phyloP scores from a whole-genome alignment of 306 rosid genomes.

The Luffa acutangula region DNA sequence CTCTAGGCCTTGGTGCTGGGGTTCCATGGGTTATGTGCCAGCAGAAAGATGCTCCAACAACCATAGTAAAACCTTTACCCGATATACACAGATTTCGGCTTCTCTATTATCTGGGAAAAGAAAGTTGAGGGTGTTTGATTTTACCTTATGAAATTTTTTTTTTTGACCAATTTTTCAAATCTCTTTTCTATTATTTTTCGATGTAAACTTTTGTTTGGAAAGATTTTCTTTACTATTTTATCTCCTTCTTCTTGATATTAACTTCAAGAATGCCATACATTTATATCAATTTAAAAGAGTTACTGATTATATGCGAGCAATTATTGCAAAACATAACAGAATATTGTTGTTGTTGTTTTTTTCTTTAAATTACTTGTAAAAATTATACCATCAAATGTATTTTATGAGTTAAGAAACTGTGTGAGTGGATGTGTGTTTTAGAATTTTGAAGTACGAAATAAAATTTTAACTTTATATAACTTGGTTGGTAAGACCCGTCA shows the following conservation, averaged over 20 bases:
- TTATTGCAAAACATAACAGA: neutral
- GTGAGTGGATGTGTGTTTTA: neutral
- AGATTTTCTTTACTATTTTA: neutral
- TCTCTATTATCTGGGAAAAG: neutral
- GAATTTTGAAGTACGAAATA: neutral
- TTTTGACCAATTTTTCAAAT: too few relatives aligned
- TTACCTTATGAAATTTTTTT: neutral
- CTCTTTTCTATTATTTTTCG: neutral
- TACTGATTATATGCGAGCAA: neutral
- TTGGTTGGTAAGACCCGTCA: neutral
- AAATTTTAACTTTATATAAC: neutral
- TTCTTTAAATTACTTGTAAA: neutral
- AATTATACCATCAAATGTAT: neutral
- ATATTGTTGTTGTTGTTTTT: neutral
- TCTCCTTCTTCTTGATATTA: neutral
- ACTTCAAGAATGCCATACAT: neutral
- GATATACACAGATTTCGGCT: neutral
- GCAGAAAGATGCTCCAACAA: slow-evolving; percentile 83
- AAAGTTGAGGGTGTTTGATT: neutral
- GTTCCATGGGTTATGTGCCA: slow-evolving; percentile 99
- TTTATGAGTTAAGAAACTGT: neutral
- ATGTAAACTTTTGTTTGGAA: neutral
- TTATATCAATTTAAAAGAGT: neutral
- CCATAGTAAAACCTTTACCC: slow-evolving; percentile 44
- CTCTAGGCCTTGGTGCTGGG: slow-evolving; percentile 79